Conservation (phyloP, 2,329 filamentous ascomycete genomes). For the Chaetomium sp. region DNA sequence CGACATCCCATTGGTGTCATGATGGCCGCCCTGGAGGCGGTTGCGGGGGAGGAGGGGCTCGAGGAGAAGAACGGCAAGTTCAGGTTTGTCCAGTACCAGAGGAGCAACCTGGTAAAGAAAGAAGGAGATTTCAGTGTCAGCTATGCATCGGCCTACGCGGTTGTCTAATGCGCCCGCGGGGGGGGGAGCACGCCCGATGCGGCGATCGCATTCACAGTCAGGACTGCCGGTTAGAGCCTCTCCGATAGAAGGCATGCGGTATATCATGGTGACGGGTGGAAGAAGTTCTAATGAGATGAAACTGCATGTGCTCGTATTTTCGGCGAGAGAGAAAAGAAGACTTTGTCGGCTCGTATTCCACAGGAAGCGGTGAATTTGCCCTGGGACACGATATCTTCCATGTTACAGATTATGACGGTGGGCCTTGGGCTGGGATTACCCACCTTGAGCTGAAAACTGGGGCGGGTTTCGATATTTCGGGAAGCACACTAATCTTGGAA, state of each 20-base stretch:
- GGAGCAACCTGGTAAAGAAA: conserved; percentile 73
- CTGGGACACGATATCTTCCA: neutral
- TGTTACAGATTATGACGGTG: neutral
- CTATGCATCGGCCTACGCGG: conserved; percentile 89
- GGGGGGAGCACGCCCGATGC: neutral
- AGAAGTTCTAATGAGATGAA: neutral
- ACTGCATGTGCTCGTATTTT: neutral
- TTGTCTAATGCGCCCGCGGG: conserved; percentile 52
- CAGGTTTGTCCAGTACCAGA: conserved; percentile 81
- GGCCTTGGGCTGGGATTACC: neutral
- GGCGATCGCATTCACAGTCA: neutral
- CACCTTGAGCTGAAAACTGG: conserved; percentile 9
- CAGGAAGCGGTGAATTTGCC: neutral
- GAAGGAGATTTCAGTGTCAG: conserved; percentile 83
- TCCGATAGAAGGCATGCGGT: neutral
- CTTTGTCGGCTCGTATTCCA: neutral
- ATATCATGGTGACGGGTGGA: neutral
- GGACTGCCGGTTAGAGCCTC: neutral
- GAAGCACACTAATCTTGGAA: neutral
- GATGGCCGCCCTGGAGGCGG: conserved; percentile 80
- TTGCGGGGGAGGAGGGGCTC: conserved; percentile 46
- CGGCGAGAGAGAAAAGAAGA: neutral
- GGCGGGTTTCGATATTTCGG: conserved; percentile 10
- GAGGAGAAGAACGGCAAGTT: conserved; percentile 58
- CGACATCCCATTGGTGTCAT: conserved; percentile 91